Conservation (phyloP, 208 protist genomes). For the Leishmania turanica region DNA sequence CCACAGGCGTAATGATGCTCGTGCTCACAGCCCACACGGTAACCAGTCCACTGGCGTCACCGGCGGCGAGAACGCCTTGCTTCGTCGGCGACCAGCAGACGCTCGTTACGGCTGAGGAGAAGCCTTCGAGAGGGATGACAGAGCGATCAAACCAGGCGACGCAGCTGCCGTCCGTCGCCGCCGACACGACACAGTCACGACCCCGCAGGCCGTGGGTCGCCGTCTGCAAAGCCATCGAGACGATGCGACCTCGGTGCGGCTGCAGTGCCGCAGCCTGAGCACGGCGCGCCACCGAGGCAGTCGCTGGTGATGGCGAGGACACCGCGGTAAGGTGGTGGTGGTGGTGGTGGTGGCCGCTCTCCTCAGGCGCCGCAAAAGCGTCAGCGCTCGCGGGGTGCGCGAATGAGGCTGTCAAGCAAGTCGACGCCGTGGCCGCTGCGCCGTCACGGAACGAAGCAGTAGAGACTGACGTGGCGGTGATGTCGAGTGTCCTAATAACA, state of each 20-base stretch:
- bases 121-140: slow-evolving; percentile 51
- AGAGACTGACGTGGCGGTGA: slow-evolving; percentile 18
- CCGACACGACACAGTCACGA: slow-evolving; percentile 47
- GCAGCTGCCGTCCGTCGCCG: slow-evolving; percentile 60
- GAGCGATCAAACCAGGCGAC: slow-evolving; percentile 49
- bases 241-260: slow-evolving; percentile 42
- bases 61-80: slow-evolving; percentile 63
- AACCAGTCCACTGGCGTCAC: slow-evolving; percentile 57
- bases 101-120: slow-evolving; percentile 49
- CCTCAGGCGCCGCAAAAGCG: neutral
- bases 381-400: neutral
- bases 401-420: neutral
- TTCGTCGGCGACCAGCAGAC: slow-evolving; percentile 73
- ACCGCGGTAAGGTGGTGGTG: neutral
- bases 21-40: slow-evolving; percentile 56
- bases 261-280: slow-evolving; percentile 7
- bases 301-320: neutral
- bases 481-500: slow-evolving; percentile 27
- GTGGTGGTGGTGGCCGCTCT: neutral
- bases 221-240: slow-evolving; percentile 55
- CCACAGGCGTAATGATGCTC: slow-evolving; percentile 50
- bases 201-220: slow-evolving; percentile 34
- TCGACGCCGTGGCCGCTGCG: neutral
- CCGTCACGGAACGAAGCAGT: neutral
- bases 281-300: neutral